Base-by-base conservation (phyloP, 805 yeast species). In the Candida maris region DNA sequence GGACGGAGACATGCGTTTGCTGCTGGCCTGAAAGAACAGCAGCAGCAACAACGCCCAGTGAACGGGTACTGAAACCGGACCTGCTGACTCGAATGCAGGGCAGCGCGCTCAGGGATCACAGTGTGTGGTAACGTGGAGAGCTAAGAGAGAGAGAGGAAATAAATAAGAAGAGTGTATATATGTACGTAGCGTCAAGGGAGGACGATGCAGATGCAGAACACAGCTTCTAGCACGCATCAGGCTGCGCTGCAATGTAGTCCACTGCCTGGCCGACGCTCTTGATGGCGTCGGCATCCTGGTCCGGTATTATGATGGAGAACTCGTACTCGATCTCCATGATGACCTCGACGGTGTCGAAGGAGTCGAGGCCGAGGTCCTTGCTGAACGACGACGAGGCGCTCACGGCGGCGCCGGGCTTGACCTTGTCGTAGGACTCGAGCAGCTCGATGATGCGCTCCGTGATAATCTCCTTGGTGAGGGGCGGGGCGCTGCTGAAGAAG, bases 221-320 rank as follows among this genome's bases (percentile, higher is more conserved):
- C n/a, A n/a, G n/a, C n/a, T n/a, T n/a, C 39, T 48, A 63, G 45
- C 63, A 57, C 8, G 67, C 64, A 46, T 61, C 73, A 25, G 79
- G 74, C 64, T 83, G 84, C 51, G 80, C 75, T 45, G 75, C 71
- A 51, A 91, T 85, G 68, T 86, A 86, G 56, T 88, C 87, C 46
- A 89, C 77, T 42, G 96, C 95, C 69, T 89, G 95, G 51, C 86
- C 88, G 48, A 93, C 93, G 38, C 95, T 85, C 70, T 84, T 87
- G 64, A 93, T 81, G 59, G 84, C 89, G 61, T 91, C 97, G 37
- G 96, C 93, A 52, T 86, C 85, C 61, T 84, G 81, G 68, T 87
- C 96, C 24, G 94, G 87, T 57, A 85, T 78, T 61, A 82, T 85
- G 57, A 86, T 75, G 54, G 85, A 87, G 51, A 79, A 79, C 60